Evolutionary conservation across 331 rosid species (phyloP).

Genomic region (Saraca asoca): DNA sequence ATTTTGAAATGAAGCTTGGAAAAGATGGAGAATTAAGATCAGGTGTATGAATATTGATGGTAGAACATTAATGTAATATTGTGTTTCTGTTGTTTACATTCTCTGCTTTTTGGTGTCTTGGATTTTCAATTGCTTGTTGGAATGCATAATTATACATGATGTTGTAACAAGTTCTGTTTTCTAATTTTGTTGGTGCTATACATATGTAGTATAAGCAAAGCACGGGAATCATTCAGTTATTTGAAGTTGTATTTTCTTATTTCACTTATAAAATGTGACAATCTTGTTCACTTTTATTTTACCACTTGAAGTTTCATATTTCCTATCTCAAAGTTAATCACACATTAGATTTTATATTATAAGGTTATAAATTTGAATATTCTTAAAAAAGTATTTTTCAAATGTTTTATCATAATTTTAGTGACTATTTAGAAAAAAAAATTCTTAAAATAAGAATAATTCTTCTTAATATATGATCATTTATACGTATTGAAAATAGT

Average conservation of each 20-base stretch:
- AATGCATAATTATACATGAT: slow-evolving; percentile 39
- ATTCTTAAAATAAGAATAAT: no score
- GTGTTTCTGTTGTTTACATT: slow-evolving; percentile 21
- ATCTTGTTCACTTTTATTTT: background rate
- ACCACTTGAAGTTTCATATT: no score
- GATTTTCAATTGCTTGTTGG: slow-evolving; percentile 38
- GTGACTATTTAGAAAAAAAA: no score
- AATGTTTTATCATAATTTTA: no score
- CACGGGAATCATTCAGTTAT: background rate
- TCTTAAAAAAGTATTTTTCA: no score
- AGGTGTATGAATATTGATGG: slow-evolving; percentile 42
- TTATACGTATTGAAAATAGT: no score
- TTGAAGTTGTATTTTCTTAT: background rate
- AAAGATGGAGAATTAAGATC: slow-evolving; percentile 46
- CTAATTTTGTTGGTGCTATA: background rate
- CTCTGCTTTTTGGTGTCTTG: slow-evolving; percentile 24
- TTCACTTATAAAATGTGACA: background rate
- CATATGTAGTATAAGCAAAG: background rate
- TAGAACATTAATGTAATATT: background rate
- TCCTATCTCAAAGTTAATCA: no score
- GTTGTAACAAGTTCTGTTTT: slow-evolving; percentile 8
- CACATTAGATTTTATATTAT: no score
- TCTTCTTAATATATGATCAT: no score
- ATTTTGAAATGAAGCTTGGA: slow-evolving; percentile 43
- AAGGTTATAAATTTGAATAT: no score